These are phyloP conservation scores for Colletotrichum cuscutae DNA, from an alignment of 2,329 filamentous ascomycete genomes.

Conservation along the genomic window DNA sequence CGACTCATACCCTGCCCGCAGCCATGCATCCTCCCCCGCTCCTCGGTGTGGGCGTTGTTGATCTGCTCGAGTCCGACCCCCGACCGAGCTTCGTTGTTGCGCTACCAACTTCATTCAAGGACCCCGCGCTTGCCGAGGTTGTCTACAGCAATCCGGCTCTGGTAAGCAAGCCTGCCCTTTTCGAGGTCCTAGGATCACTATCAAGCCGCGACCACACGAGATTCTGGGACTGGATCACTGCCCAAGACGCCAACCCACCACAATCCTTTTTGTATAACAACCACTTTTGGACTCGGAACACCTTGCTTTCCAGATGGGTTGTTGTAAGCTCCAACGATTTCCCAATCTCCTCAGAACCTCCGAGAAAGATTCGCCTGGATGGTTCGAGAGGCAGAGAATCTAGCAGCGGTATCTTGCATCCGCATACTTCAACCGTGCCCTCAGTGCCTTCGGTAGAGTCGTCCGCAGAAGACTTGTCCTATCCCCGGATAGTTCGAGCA, in stretches of 20 bases:
- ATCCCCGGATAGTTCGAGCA: slow-evolving; percentile 41
- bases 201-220: slow-evolving; percentile 43
- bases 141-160: slow-evolving; percentile 53
- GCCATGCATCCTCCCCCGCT: slow-evolving; percentile 35
- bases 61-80: slow-evolving; percentile 53
- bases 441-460: slow-evolving; percentile 8
- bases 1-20: slow-evolving; percentile 9
- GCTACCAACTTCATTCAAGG: slow-evolving; percentile 28
- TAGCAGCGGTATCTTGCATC: slow-evolving; percentile 12
- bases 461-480: slow-evolving; percentile 12
- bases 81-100: slow-evolving; percentile 53
- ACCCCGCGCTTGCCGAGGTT: slow-evolving; percentile 33
- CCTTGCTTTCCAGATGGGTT: slow-evolving; percentile 48
- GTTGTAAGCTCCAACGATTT: slow-evolving; percentile 52
- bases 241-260: slow-evolving; percentile 33
- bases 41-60: slow-evolving; percentile 46
- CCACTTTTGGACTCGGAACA: slow-evolving; percentile 49
- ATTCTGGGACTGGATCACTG: slow-evolving; percentile 54
- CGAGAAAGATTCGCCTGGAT: slow-evolving; percentile 45
- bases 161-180: slow-evolving; percentile 42
- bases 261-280: slow-evolving; percentile 45
- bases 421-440: not conserved
- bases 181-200: slow-evolving; percentile 44
- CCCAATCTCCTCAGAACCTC: slow-evolving; percentile 43
- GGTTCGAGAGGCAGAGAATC: slow-evolving; percentile 36